phyloP scores from a whole-genome alignment of 1,284 basidiomycete genomes.

The Fomitopsis palustris region DNA sequence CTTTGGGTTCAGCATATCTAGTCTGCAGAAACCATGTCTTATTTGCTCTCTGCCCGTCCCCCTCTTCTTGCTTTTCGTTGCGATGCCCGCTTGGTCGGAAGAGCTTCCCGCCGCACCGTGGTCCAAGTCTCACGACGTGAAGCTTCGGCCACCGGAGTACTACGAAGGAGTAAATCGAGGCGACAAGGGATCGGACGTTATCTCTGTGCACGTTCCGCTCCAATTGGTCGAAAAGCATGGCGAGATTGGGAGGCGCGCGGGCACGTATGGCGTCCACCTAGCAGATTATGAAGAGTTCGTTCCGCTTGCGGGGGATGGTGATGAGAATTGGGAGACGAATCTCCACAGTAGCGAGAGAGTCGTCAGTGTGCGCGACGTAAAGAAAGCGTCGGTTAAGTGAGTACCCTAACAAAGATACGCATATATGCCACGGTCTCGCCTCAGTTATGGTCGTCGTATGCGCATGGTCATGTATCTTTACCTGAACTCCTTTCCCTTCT shows the following conservation, averaged over 20 bases:
- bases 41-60: neutral
- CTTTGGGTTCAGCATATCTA: too few species aligned
- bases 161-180: constrained; percentile 6
- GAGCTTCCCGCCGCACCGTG: constrained; percentile 6
- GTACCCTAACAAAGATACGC: too few species aligned
- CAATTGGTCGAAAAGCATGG: constrained; percentile 8
- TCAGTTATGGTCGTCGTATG: neutral
- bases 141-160: neutral
- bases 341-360: neutral
- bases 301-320: neutral
- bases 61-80: neutral
- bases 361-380: constrained; percentile 20
- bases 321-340: neutral
- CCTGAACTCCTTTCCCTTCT: neutral
- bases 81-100: constrained; percentile 14
- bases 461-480: too few species aligned
- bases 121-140: constrained; percentile 7
- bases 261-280: constrained; percentile 8
- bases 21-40: neutral
- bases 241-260: constrained; percentile 9
- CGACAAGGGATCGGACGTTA: neutral
- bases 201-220: constrained; percentile 6
- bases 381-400: constrained; percentile 16
- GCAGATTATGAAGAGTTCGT: neutral
- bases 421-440: too few species aligned